A percentile compares a stretch with the other conserved stretches of the same genome.
Evolutionary conservation across 345 rosid species (phyloP).

Genomic region (Hypericum androsaemum): DNA sequence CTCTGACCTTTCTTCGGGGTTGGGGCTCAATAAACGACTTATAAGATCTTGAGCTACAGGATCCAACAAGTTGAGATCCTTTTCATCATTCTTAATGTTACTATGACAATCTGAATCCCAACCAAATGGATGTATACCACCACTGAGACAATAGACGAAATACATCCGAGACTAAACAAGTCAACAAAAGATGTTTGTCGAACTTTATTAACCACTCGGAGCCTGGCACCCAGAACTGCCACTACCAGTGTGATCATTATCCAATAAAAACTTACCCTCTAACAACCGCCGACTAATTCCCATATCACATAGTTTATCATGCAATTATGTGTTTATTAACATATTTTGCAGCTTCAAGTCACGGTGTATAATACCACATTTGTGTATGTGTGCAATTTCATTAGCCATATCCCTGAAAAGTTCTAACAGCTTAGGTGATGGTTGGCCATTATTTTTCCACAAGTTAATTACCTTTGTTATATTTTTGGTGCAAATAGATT

Average conservation of each 20-base stretch:
- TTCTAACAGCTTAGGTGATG: conserved; percentile 52
- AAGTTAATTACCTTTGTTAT: conserved; percentile 36
- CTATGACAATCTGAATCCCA: conserved; percentile 71
- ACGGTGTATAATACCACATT: conserved; percentile 80
- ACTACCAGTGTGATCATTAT: too few relatives aligned
- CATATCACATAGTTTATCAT: conserved; percentile 93
- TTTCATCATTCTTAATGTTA: conserved; percentile 59
- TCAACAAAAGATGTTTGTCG: conserved; percentile 92
- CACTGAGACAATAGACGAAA: conserved; percentile 74
- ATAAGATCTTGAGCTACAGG: conserved; percentile 80
- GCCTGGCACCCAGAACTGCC: conserved; percentile 99
- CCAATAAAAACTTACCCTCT: conserved; percentile 69
- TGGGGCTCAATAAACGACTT: conserved; percentile 44
- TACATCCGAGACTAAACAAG: conserved; percentile 85
- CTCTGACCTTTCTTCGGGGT: conserved; percentile 67
- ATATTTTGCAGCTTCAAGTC: conserved; percentile 97
- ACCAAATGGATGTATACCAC: conserved; percentile 87
- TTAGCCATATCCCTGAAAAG: conserved; percentile 57
- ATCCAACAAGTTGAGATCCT: conserved; percentile 54
- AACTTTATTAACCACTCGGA: conserved; percentile 81
- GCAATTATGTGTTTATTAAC: conserved; percentile 46
- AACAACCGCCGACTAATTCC: conserved; percentile 82
- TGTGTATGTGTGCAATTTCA: conserved; percentile 47
- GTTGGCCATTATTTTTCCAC: conserved; percentile 71
- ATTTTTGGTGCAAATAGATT: too few relatives aligned